These are phyloP conservation scores for Paramecium sonneborni DNA, from an alignment of 73 alveolate species.

Conservation along the genomic window DNA sequence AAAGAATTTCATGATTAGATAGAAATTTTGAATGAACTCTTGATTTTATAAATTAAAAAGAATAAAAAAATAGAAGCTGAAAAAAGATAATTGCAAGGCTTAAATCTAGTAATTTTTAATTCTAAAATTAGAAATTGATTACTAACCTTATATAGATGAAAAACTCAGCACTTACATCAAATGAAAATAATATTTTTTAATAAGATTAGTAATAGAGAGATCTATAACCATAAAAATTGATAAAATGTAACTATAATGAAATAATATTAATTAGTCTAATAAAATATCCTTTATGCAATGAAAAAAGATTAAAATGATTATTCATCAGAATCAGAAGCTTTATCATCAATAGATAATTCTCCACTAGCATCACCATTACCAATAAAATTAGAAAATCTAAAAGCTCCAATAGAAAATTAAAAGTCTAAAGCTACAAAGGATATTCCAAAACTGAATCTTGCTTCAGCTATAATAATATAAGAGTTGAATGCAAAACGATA, in stretches of 20 bases:
- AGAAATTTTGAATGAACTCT: background rate
- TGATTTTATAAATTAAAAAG: background rate
- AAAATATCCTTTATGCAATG: background rate
- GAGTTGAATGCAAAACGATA: slow-evolving; percentile 54
- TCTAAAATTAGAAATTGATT: background rate
- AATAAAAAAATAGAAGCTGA: background rate
- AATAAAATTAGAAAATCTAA: background rate
- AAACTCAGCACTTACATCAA: background rate
- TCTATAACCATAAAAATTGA: background rate
- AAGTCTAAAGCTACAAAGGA: background rate
- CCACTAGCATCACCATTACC: slow-evolving; percentile 30
- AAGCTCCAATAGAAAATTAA: background rate
- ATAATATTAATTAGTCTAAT: background rate
- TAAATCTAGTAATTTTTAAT: background rate
- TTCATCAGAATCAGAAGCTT: background rate
- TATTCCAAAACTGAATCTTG: slow-evolving; percentile 25
- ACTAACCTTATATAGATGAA: background rate
- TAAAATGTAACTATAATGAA: background rate
- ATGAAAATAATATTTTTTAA: background rate
- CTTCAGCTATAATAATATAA: background rate
- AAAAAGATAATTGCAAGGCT: slow-evolving; percentile 1
- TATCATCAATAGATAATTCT: background rate
- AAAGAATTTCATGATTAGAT: slow-evolving; percentile 6
- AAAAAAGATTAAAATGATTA: background rate
- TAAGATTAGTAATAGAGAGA: background rate